phyloP scores from a whole-genome alignment of 2,329 filamentous ascomycete genomes.

The Grosmannia huntii region DNA sequence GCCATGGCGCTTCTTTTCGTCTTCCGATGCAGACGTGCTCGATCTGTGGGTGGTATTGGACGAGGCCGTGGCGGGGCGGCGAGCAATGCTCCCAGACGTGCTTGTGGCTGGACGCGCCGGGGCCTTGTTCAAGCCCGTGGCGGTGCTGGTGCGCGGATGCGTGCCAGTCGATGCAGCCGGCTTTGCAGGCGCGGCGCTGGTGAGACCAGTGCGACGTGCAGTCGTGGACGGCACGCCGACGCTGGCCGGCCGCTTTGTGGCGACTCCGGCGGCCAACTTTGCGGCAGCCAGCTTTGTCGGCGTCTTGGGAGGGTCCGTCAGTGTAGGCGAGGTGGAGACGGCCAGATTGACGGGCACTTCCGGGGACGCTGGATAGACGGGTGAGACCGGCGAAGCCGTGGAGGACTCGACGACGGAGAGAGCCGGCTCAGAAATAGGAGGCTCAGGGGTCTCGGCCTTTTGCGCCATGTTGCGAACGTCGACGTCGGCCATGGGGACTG shows the following conservation, averaged over 20 bases:
- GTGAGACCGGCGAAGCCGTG: neutral
- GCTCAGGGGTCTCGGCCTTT: slow-evolving; percentile 14
- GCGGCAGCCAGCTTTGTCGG: slow-evolving; percentile 14
- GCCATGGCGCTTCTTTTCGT: slow-evolving; percentile 21
- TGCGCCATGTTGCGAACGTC: slow-evolving; percentile 19
- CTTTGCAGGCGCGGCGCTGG: slow-evolving; percentile 17
- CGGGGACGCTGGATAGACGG: neutral
- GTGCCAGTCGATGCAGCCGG: slow-evolving; percentile 15
- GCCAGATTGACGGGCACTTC: neutral
- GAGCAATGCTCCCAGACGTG: slow-evolving; percentile 14
- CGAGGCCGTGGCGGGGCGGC: slow-evolving; percentile 19
- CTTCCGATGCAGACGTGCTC: slow-evolving; percentile 22
- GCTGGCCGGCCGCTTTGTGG: slow-evolving; percentile 14
- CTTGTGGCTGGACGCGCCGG: slow-evolving; percentile 18
- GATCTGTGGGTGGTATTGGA: slow-evolving; percentile 20
- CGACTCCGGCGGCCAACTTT: slow-evolving; percentile 11
- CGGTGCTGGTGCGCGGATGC: slow-evolving; percentile 14
- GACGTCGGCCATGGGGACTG: slow-evolving; percentile 21
- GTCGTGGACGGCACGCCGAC: slow-evolving; percentile 7
- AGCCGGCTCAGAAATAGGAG: neutral
- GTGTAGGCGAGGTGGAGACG: slow-evolving; percentile 9
- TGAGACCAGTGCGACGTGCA: slow-evolving; percentile 14
- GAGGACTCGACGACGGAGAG: neutral
- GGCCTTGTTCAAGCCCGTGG: slow-evolving; percentile 18
- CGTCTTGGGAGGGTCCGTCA: slow-evolving; percentile 10